Evolutionary conservation across 192 early-diverging fungal species (phyloP), one percentile per base, ranked within the genome.

Genomic region (Piromyces finnis): DNA sequence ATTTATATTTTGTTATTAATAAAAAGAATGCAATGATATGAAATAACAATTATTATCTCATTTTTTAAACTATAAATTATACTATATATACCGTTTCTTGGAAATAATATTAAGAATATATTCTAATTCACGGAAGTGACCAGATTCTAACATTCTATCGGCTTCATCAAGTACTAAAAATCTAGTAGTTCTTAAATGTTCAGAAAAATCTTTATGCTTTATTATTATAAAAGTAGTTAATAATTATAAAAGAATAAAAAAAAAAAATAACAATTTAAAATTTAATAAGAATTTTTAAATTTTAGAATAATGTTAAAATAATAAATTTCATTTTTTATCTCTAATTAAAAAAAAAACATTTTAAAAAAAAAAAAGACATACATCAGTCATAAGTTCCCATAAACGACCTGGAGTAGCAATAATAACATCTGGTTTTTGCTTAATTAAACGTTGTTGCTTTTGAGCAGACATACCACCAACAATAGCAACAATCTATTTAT

Each of bases 381-480:
- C 30, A 78, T 91, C 88, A 82, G 85, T 35, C 35, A 84, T 39
- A 22, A 93, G 81, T 29, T 92, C 88, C 88, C 91, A 94, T 59
- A 94, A 87, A 59, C 92, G 91, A 77, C 94, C 94, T 28, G 94
- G 94, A 27, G 94, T 95, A 22, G 92, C 94, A 26, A 95, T 89
- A 81, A 95, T 88, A 27, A 95, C 88, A 79, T 94, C 88, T 0
- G 94, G 93, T 29, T 85, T 82, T 30, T 84, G 83, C 51, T 86
- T 83, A 77, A 99, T 41, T 68, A 92, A 83, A 16, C 97, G 88
- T 41, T 91, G 88, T 84, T 99, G 97, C 83, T 99, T 99, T 51
- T 95, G 92, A 77, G 90, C 84, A 28, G 96, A 92, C 93, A 99
- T 97, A 28, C 97, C 97, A 79, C 97, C 97, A 0, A 99, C 96